phyloP scores from a whole-genome alignment of 805 yeast genomes.

The Wickerhamiella alocasiicola region DNA sequence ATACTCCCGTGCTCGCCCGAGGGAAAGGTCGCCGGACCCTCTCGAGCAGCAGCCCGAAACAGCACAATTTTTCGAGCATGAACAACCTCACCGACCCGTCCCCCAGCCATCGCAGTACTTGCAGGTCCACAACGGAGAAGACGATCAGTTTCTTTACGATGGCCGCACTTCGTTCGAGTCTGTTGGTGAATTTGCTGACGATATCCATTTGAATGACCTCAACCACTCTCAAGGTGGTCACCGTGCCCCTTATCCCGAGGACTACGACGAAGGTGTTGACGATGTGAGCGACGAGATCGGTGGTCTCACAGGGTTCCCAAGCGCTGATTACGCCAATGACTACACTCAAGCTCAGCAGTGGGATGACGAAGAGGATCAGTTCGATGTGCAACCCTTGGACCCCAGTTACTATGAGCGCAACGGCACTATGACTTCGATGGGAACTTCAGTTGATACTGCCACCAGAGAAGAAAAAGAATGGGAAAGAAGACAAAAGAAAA shows the following conservation, averaged over 20 bases:
- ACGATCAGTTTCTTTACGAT: constrained; percentile 7
- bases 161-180: constrained; percentile 4
- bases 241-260: constrained; percentile 17
- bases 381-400: constrained; percentile 8
- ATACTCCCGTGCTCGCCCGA: too few relatives aligned
- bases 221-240: neutral
- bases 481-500: constrained; percentile 24
- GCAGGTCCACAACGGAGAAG: constrained; percentile 9
- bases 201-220: constrained; percentile 6
- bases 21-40: too few relatives aligned
- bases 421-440: neutral
- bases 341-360: neutral
- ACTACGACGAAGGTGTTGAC: constrained; percentile 13
- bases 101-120: constrained; percentile 2
- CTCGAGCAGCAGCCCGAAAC: neutral
- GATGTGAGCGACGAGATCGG: constrained; percentile 19
- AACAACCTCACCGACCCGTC: neutral
- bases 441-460: neutral
- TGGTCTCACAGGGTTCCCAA: constrained; percentile 21
- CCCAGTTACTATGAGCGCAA: neutral
- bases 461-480: constrained; percentile 16
- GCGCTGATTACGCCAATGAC: constrained; percentile 1
- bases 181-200: constrained; percentile 3
- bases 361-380: constrained; percentile 6
- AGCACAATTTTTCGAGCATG: neutral